These are phyloP conservation scores for Castanea mollissima DNA, from an alignment of 306 rosid species.

Conservation along the genomic window DNA sequence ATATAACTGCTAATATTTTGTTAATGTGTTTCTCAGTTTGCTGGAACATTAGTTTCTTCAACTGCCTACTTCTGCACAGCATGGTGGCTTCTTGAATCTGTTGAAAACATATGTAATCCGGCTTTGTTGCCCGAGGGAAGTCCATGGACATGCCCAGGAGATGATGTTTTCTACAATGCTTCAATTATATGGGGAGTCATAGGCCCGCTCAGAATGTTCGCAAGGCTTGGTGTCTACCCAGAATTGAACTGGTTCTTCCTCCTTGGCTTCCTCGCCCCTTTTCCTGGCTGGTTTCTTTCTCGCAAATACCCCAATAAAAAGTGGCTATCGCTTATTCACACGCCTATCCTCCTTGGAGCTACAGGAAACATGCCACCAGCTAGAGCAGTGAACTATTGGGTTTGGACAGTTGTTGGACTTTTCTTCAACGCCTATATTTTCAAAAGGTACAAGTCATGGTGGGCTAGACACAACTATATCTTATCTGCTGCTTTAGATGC, in stretches of 20 bases:
- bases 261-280: slow-evolving; percentile 48
- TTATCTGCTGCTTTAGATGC: slow-evolving; percentile 74
- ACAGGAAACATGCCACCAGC: slow-evolving; percentile 36
- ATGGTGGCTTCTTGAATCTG: slow-evolving; percentile 64
- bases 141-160: slow-evolving; percentile 78
- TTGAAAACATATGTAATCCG: slow-evolving; percentile 50
- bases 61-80: slow-evolving; percentile 54
- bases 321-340: slow-evolving; percentile 54
- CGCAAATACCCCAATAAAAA: slow-evolving; percentile 42
- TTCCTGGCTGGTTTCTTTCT: slow-evolving; percentile 50
- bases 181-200: slow-evolving; percentile 81
- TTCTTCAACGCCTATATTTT: slow-evolving; percentile 61
- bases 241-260: slow-evolving; percentile 68
- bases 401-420: slow-evolving; percentile 59
- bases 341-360: slow-evolving; percentile 49
- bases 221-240: slow-evolving; percentile 43
- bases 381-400: slow-evolving; percentile 43
- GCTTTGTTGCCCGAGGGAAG: slow-evolving; percentile 44
- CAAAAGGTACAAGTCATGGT: slow-evolving; percentile 45
- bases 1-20: not conserved
- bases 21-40: slow-evolving; percentile 30
- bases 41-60: slow-evolving; percentile 56
- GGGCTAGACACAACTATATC: slow-evolving; percentile 74
- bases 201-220: slow-evolving; percentile 70
- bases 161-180: slow-evolving; percentile 66